Evolutionary conservation across 352 stramenopile genomes (phyloP).

Genomic region (Phytophthora fragariae): DNA sequence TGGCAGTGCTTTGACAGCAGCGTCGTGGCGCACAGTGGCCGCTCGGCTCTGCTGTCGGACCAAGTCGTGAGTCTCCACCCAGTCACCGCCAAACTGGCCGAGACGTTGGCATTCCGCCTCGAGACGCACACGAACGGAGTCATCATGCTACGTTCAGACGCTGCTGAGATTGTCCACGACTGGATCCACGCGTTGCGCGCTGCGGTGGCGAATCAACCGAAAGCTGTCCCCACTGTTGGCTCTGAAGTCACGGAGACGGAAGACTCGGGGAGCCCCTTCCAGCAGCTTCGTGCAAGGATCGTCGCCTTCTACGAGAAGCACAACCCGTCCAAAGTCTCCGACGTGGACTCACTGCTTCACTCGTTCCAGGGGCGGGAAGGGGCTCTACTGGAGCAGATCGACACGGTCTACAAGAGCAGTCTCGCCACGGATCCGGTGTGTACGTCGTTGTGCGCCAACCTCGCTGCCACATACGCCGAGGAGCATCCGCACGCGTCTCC

Average conservation of each 20-base stretch:
- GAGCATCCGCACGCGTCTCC: constrained; percentile 9
- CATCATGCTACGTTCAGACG: constrained; percentile 45
- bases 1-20: constrained; percentile 52
- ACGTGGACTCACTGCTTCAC: constrained; percentile 74
- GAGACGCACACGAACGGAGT: constrained; percentile 52
- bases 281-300: constrained; percentile 55
- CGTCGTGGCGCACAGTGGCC: constrained; percentile 17
- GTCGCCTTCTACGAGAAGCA: constrained; percentile 90
- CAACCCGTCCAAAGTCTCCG: constrained; percentile 83
- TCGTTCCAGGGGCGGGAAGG: constrained; percentile 65
- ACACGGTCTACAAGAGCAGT: constrained; percentile 69
- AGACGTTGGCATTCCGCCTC: constrained; percentile 46
- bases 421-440: constrained; percentile 46
- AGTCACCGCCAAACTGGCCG: constrained; percentile 36
- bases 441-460: constrained; percentile 34
- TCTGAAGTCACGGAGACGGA: constrained; percentile 11
- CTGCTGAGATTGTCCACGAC: constrained; percentile 37
- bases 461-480: constrained; percentile 26
- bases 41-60: constrained; percentile 36
- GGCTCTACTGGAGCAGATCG: constrained; percentile 63
- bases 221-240: background rate
- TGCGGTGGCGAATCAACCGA: constrained; percentile 26
- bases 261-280: constrained; percentile 11
- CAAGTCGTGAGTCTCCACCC: constrained; percentile 42
- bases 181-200: constrained; percentile 42